Conservation (phyloP, 345 rosid genomes). For the Dipteronia sinensis region DNA sequence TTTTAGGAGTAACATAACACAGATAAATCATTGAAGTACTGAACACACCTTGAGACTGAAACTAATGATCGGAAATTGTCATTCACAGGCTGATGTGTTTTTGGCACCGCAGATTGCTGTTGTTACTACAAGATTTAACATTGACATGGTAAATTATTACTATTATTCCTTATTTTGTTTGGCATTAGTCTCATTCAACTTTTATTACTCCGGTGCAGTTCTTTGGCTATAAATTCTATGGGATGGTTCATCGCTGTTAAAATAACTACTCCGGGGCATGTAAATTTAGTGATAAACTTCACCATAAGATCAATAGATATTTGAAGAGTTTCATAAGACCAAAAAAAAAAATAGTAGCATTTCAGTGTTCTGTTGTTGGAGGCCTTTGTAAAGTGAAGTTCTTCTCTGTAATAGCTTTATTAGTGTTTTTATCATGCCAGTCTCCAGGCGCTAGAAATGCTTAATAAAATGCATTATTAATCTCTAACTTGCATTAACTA, state of each 20-base stretch:
- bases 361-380: not conserved
- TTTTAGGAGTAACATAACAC: not conserved
- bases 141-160: conserved; percentile 44
- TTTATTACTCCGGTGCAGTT: not conserved
- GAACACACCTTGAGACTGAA: not conserved
- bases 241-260: not conserved
- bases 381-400: not conserved
- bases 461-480: not conserved
- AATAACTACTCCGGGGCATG: not conserved
- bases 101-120: conserved; percentile 57
- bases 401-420: not conserved
- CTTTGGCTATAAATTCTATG: not conserved
- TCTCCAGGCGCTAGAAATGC: not conserved
- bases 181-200: not conserved
- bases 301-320: not conserved
- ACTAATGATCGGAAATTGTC: conserved; percentile 9
- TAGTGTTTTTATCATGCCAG: not conserved
- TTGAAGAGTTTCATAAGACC: not conserved
- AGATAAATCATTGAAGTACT: not conserved
- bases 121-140: conserved; percentile 33
- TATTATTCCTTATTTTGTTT: not conserved
- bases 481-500: not conserved
- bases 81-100: conserved; percentile 58
- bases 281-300: too few relatives aligned
- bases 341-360: not conserved